phyloP scores from a whole-genome alignment of 768 basidiomycete genomes.

The Chlorophyllum brunneum region DNA sequence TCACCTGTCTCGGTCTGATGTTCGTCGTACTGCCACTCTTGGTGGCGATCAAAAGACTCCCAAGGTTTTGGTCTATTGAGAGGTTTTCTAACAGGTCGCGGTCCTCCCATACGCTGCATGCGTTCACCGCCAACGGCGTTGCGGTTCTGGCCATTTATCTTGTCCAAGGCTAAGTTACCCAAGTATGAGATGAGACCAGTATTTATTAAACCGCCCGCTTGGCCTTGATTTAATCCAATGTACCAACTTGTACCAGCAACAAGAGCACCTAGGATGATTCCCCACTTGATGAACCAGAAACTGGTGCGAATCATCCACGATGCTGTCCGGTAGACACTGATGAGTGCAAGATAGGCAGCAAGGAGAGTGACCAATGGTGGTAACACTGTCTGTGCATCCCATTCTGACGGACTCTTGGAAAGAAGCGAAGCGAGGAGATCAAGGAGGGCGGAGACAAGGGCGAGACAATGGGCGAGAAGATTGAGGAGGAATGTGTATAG shows the following conservation, averaged over 20 bases:
- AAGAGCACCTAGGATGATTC: constrained; percentile 49
- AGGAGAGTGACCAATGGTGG: constrained; percentile 74
- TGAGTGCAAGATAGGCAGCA: constrained; percentile 70
- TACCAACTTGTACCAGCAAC: constrained; percentile 53
- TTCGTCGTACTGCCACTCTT: constrained; percentile 48
- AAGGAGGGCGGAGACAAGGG: constrained; percentile 45
- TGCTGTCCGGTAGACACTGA: constrained; percentile 76
- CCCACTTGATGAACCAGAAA: constrained; percentile 79
- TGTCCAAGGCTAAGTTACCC: constrained; percentile 9
- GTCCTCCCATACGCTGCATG: constrained; percentile 18
- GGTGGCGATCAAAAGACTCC: constrained; percentile 64
- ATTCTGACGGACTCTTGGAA: constrained; percentile 50
- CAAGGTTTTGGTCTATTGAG: constrained; percentile 43
- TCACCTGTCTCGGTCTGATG: constrained; percentile 22
- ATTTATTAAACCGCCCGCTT: background rate
- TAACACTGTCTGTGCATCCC: constrained; percentile 64
- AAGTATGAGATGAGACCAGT: background rate
- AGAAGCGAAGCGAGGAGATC: constrained; percentile 45
- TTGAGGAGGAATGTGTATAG: constrained; percentile 49
- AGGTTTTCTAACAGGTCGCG: constrained; percentile 16
- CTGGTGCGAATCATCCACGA: constrained; percentile 65
- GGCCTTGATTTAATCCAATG: background rate
- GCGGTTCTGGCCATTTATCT: constrained; percentile 34
- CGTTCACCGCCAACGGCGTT: constrained; percentile 22
- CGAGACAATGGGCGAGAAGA: constrained; percentile 48